These are phyloP conservation scores for Gigaspora rosea DNA, from an alignment of 192 early-diverging fungal genomes.

Conservation along the genomic window DNA sequence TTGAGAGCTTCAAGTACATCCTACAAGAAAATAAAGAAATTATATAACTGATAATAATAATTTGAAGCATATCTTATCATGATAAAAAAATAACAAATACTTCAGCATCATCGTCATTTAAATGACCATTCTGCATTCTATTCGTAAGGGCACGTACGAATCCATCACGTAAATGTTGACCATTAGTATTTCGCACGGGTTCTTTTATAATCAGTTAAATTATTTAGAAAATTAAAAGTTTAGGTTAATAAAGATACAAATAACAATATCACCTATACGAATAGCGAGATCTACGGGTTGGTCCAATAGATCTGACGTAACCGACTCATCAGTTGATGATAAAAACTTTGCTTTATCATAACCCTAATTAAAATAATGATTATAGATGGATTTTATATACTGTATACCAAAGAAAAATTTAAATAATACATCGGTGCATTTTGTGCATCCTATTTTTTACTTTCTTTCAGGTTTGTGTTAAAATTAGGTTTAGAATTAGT, in stretches of 20 bases:
- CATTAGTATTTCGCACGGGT: slow-evolving; percentile 51
- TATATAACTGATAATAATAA: neutral
- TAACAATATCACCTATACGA: slow-evolving; percentile 36
- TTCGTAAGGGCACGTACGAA: slow-evolving; percentile 50
- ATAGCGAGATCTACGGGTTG: slow-evolving; percentile 51
- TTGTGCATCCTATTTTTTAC: too few relatives aligned
- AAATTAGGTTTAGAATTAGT: too few relatives aligned
- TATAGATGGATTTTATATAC: neutral
- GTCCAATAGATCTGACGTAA: slow-evolving; percentile 38
- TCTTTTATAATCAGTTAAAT: slow-evolving; percentile 36
- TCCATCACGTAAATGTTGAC: slow-evolving; percentile 59
- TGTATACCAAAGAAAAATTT: neutral
- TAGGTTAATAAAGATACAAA: slow-evolving; percentile 4
- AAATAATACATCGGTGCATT: neutral
- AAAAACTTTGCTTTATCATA: slow-evolving; percentile 43
- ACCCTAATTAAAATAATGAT: slow-evolving; percentile 24
- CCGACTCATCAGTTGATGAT: slow-evolving; percentile 25
- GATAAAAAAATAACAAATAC: slow-evolving; percentile 30
- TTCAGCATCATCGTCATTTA: slow-evolving; percentile 45
- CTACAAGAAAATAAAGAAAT: slow-evolving; percentile 32
- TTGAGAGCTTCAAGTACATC: slow-evolving; percentile 52
- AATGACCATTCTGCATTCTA: slow-evolving; percentile 42
- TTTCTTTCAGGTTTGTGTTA: too few relatives aligned
- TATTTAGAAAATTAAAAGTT: slow-evolving; percentile 20
- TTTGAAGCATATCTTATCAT: neutral